Evolutionary conservation across 75 land plant species (phyloP).

Genomic region (Pinus taeda): DNA sequence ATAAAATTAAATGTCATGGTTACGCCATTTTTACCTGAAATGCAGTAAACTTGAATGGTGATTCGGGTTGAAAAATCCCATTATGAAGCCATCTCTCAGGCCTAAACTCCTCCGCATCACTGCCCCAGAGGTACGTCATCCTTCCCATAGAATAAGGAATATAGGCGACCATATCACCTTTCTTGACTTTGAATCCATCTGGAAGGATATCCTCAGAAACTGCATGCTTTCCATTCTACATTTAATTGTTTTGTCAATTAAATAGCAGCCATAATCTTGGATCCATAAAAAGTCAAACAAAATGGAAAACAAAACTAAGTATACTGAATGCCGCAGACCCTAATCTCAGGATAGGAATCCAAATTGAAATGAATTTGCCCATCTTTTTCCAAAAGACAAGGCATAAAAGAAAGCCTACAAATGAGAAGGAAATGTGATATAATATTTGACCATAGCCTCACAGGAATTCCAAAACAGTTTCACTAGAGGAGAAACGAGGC

Average conservation of each 20-base stretch:
- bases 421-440: not conserved
- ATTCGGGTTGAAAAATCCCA: constrained; percentile 39
- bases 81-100: constrained; percentile 37
- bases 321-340: not conserved
- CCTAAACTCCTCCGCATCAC: constrained; percentile 20
- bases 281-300: not conserved
- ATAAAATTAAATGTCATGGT: not conserved
- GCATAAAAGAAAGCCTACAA: not conserved
- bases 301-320: not conserved
- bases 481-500: not conserved
- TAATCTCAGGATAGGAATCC: not conserved
- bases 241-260: not conserved
- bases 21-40: constrained; percentile 33
- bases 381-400: not conserved
- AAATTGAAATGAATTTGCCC: not conserved
- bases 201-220: constrained; percentile 19
- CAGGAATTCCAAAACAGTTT: not conserved
- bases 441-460: no score
- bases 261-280: not conserved
- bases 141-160: constrained; percentile 25
- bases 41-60: constrained; percentile 59
- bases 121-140: constrained; percentile 21
- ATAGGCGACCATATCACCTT: constrained; percentile 16
- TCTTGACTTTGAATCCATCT: constrained; percentile 18
- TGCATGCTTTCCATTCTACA: constrained; percentile 16